Evolutionary conservation across 176 grass and related monocot genomes (phyloP).

Genomic region (Lolium rigidum): DNA sequence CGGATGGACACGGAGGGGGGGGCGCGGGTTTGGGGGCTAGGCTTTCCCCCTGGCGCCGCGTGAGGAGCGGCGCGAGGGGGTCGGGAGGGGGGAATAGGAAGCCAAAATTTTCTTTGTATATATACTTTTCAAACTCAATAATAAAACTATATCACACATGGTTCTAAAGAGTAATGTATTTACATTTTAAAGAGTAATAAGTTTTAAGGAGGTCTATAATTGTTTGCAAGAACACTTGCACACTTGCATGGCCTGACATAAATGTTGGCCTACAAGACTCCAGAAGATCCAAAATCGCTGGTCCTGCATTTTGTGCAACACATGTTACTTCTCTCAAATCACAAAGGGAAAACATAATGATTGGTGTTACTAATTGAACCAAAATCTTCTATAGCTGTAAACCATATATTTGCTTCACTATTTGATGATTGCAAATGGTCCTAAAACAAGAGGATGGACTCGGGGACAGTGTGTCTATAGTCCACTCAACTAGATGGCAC

Average conservation of each 20-base stretch:
- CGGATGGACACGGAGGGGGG: no score
- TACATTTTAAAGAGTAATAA: no score
- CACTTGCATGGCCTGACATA: no score
- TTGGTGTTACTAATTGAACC: background rate
- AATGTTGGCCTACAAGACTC: no score
- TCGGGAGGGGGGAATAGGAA: no score
- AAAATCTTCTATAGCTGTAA: background rate
- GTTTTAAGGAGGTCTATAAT: background rate
- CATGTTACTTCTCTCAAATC: slow-evolving; percentile 22
- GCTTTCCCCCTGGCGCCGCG: no score
- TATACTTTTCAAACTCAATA: no score
- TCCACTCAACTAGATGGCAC: background rate
- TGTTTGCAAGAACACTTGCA: background rate
- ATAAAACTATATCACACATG: background rate
- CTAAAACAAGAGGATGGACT: background rate
- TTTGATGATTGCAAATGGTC: slow-evolving; percentile 40
- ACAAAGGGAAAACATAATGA: slow-evolving; percentile 8
- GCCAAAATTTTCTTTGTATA: no score
- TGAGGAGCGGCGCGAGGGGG: no score
- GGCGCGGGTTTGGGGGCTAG: no score
- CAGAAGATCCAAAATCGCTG: background rate
- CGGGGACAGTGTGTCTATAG: no score
- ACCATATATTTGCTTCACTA: background rate
- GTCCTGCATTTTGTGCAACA: slow-evolving; percentile 24
- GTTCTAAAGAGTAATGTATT: no score